Evolutionary conservation across 306 rosid genomes (phyloP).

Genomic region (Vigna unguiculata): DNA sequence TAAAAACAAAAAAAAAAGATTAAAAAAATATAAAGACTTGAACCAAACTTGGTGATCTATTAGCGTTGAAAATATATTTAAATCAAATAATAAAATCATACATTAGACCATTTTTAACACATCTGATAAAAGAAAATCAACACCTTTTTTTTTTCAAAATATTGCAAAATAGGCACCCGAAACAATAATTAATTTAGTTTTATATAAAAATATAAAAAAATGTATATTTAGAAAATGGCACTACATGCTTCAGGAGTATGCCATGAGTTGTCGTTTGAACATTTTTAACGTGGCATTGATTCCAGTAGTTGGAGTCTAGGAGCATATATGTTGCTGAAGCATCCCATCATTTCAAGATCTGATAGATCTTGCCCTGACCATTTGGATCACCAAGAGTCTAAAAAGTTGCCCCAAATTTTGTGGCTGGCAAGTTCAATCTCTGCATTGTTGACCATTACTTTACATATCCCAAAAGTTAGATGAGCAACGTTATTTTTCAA

Average conservation of each 20-base stretch:
- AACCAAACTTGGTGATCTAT: too few relatives aligned
- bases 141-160: not conserved
- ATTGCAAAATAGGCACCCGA: not conserved
- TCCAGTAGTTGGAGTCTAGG: not conserved
- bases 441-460: not conserved
- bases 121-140: not conserved
- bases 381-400: not conserved
- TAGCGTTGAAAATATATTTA: too few relatives aligned
- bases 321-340: not conserved
- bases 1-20: too few relatives aligned
- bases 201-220: too few relatives aligned
- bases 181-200: too few relatives aligned
- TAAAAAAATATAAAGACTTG: too few relatives aligned
- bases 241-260: not conserved
- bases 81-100: too few relatives aligned
- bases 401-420: not conserved
- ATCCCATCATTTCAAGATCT: not conserved
- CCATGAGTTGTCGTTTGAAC: too few relatives aligned
- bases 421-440: not conserved
- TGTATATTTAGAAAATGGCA: not conserved
- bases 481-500: not conserved
- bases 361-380: not conserved
- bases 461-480: not conserved
- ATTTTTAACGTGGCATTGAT: constrained; percentile 16
- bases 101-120: not conserved